phyloP scores from a whole-genome alignment of 164 flowering plant genomes.

The Berberis vulgaris region DNA sequence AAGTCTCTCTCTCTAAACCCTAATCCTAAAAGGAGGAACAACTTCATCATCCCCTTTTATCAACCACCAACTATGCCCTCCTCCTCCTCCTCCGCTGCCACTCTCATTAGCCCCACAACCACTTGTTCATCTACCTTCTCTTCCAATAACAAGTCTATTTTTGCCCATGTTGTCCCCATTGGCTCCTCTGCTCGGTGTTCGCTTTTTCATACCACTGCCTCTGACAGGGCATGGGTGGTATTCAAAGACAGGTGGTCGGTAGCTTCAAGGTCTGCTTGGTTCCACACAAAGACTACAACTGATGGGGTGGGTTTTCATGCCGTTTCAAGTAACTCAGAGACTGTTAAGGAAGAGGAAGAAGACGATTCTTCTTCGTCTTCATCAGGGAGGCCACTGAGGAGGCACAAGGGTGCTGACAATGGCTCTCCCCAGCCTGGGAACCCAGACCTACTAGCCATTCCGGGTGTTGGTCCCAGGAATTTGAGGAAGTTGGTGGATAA shows the following conservation, averaged over 20 bases:
- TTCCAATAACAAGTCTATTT: too few relatives aligned
- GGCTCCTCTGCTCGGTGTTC: too few relatives aligned
- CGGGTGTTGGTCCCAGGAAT: conserved; percentile 95
- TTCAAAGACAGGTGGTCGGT: conserved; percentile 14
- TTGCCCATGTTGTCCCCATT: too few relatives aligned
- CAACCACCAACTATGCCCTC: neutral
- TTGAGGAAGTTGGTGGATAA: conserved; percentile 86
- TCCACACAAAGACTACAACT: conserved; percentile 21
- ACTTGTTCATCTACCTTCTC: too few relatives aligned
- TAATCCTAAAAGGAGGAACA: neutral
- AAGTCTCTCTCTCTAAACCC: neutral
- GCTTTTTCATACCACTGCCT: conserved; percentile 13
- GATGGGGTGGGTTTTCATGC: conserved; percentile 6
- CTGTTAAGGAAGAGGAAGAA: conserved; percentile 1
- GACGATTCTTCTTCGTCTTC: conserved; percentile 2
- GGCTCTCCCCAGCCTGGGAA: conserved; percentile 19
- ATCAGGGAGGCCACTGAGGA: conserved; percentile 20
- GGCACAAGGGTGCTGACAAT: conserved; percentile 23
- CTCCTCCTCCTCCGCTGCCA: conserved; percentile 15
- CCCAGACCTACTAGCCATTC: conserved; percentile 85
- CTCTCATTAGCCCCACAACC: neutral
- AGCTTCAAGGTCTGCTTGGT: conserved; percentile 27
- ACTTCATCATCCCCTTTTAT: neutral
- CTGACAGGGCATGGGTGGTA: conserved; percentile 33
- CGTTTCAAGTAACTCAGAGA: conserved; percentile 6